Evolutionary conservation across 1,139 yeast genomes (phyloP).

Genomic region (Debaryomyces subglobosus): DNA sequence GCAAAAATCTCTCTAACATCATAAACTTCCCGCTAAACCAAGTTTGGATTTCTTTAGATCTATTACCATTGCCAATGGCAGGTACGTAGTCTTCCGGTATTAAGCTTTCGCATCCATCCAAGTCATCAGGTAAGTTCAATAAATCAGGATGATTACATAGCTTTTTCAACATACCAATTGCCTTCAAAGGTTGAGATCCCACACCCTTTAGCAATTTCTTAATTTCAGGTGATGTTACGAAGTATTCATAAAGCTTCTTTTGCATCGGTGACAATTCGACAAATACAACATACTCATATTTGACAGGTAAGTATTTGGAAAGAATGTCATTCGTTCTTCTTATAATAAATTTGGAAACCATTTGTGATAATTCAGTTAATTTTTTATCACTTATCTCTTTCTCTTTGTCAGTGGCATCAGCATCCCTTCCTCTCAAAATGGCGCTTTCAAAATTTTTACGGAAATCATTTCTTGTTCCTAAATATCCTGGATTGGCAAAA

Average conservation of each 20-base stretch:
- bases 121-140: conserved; percentile 71
- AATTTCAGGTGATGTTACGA: conserved; percentile 81
- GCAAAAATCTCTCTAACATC: conserved; percentile 74
- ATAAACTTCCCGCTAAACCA: conserved; percentile 65
- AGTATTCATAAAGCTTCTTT: conserved; percentile 66
- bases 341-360: conserved; percentile 89
- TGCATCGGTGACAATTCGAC: conserved; percentile 85
- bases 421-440: conserved; percentile 85
- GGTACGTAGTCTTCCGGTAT: conserved; percentile 76
- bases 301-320: conserved; percentile 91
- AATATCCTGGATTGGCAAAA: conserved; percentile 92
- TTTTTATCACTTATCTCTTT: conserved; percentile 71
- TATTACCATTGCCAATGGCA: conserved; percentile 35
- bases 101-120: conserved; percentile 65
- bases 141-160: conserved; percentile 93
- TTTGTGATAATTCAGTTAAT: conserved; percentile 65
- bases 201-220: conserved; percentile 67
- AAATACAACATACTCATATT: conserved; percentile 94
- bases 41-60: conserved; percentile 59
- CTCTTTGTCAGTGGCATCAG: conserved; percentile 84
- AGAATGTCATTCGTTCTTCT: conserved; percentile 94
- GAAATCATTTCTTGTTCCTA: conserved; percentile 85
- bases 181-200: conserved; percentile 85
- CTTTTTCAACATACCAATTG: conserved; percentile 86
- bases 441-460: conserved; percentile 81